Base-by-base conservation (phyloP, 192 early-diverging fungal genomes). In the Entomortierella lignicola region DNA sequence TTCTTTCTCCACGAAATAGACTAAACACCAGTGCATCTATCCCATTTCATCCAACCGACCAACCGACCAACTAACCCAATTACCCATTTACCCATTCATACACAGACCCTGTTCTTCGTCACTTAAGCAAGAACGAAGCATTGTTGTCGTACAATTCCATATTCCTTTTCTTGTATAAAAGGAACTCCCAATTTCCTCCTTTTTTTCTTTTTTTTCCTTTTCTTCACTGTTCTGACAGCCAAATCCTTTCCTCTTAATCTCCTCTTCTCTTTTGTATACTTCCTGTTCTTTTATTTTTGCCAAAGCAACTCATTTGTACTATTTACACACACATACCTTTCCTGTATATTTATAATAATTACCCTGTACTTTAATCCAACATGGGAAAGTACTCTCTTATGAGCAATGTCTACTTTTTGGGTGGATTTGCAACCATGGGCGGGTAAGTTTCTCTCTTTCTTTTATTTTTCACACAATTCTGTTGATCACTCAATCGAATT, bases 391-490 rank as follows among this genome's bases (percentile, higher is more conserved):
- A 69, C 60, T 58, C 66, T 42, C 60, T 77, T 39, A 26, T 69
- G 61, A 77, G 67, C 66, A 77, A 77, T 41, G 74, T 77, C 66
- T 77, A 77, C 61, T 56, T 77, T 61, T 32, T 77, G 66, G 85
- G 85, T 63, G 69, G 68, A 1, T 87, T 85, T 66, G 86, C 86
- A 23, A 79, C 86, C 60, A 80, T 87, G 81, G 86, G 80, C 66
- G 74, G 73, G 73, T 77, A 77, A 77, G 73, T 25, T 10, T 42
- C 39, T 6, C 39, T 42, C 48, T 18, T 37, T 55, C 37, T 41
- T 55, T 18, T 52, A 2, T 50, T 51, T 31, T n/a, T 30, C 47
- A 51, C 31, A 42, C 13, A 6, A 42, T n/a, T n/a, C n/a, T n/a
- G n/a, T n/a, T n/a, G n/a, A n/a, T n/a, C 39, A 13, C 39, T 10